Conservation (phyloP, 192 early-diverging fungal genomes). For the Thamnidium elegans region DNA sequence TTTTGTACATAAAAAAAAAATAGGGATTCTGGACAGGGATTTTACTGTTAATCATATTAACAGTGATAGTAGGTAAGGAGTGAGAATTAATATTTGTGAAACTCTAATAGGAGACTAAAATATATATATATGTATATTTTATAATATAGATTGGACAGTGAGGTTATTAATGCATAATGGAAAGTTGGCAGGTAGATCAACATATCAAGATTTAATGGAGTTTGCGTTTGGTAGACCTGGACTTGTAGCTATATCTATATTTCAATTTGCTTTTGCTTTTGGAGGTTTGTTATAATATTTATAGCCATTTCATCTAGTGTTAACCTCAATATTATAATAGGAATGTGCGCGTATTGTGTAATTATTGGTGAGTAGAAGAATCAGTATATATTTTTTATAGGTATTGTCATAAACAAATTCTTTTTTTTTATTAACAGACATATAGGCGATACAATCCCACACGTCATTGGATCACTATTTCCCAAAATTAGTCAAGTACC, state of each 20-base stretch:
- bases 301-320: neutral
- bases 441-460: constrained; percentile 86
- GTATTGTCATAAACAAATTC: too few species aligned
- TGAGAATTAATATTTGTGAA: neutral
- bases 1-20: constrained; percentile 16
- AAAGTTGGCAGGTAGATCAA: constrained; percentile 72
- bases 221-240: constrained; percentile 82
- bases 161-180: constrained; percentile 68
- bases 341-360: constrained; percentile 67
- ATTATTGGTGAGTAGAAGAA: constrained; percentile 42
- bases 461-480: constrained; percentile 73
- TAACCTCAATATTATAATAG: constrained; percentile 15
- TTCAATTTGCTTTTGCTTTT: constrained; percentile 93
- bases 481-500: constrained; percentile 50
- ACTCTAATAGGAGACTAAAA: neutral
- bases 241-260: constrained; percentile 74
- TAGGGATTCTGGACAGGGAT: constrained; percentile 50
- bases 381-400: neutral
- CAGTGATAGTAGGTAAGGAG: constrained; percentile 60
- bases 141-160: constrained; percentile 70
- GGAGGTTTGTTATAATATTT: constrained; percentile 55
- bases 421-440: too few species aligned
- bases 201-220: constrained; percentile 82
- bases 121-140: neutral
- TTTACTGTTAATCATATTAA: constrained; percentile 52